A percentile compares a stretch with the other conserved stretches of the same genome.
Evolutionary conservation across 768 basidiomycete genomes (phyloP).

Genomic region (Mycena galopus): DNA sequence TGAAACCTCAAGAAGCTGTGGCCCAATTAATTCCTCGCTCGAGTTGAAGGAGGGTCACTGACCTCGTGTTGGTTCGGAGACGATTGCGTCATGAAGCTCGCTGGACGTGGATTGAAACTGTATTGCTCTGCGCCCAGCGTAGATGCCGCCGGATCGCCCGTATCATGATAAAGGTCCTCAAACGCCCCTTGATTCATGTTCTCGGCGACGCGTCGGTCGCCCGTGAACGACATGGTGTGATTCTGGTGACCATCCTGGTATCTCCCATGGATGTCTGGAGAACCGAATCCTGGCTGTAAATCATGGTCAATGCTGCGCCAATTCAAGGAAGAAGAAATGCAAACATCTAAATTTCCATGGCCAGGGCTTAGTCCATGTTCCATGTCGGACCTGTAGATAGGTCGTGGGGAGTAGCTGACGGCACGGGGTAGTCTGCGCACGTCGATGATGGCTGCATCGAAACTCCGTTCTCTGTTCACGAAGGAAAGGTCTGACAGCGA

Average conservation of each 20-base stretch:
- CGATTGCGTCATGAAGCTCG: constrained; percentile 4
- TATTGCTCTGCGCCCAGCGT: neutral
- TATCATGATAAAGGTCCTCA: neutral
- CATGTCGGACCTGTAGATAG: neutral
- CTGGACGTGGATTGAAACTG: neutral
- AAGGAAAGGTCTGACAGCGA: neutral
- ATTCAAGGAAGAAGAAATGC: neutral
- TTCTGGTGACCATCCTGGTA: neutral
- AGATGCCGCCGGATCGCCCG: neutral
- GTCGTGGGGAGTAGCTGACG: constrained; percentile 9
- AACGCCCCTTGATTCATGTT: neutral
- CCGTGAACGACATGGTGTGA: neutral
- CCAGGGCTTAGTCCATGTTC: neutral
- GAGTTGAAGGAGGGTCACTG: neutral
- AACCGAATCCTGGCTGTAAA: neutral
- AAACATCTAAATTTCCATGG: neutral
- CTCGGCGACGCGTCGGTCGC: neutral
- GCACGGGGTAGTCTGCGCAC: constrained; percentile 6
- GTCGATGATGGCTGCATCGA: neutral
- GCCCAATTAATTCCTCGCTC: neutral
- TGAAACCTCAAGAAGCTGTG: neutral
- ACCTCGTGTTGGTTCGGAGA: constrained; percentile 1
- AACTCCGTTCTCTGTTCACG: neutral
- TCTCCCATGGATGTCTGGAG: neutral
- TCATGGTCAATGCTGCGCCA: neutral